Percentiles rank a stretch among this genome's conserved stretches.
Conservation (phyloP, 2,329 filamentous ascomycete genomes). For the Fusarium nanum region DNA sequence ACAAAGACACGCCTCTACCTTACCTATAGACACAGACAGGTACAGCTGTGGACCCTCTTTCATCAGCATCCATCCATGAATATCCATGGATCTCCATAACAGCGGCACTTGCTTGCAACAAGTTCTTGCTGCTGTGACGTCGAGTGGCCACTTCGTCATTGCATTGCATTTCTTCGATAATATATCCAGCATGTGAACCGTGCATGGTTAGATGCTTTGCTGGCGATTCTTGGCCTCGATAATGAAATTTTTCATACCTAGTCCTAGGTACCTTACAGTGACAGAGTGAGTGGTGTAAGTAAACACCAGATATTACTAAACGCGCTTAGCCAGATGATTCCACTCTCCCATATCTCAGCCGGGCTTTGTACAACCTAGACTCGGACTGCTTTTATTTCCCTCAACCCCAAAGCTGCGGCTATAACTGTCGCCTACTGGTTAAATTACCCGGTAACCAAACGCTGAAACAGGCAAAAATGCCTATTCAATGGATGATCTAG, state of each 20-base stretch:
- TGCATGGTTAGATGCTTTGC: not conserved
- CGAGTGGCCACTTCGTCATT: constrained; percentile 37
- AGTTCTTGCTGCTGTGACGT: constrained; percentile 41
- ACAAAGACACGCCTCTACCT: not conserved
- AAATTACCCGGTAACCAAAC: constrained; percentile 33
- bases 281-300: not conserved
- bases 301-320: constrained; percentile 19
- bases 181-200: constrained; percentile 9
- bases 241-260: constrained; percentile 6
- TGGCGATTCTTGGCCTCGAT: constrained; percentile 14
- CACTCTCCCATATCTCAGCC: not conserved
- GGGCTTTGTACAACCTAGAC: not conserved
- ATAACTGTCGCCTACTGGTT: constrained; percentile 16
- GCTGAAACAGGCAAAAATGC: constrained; percentile 35
- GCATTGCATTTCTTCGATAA: not conserved
- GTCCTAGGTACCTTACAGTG: not conserved
- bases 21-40: not conserved
- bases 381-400: constrained; percentile 24
- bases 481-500: not conserved
- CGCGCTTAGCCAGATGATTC: constrained; percentile 15
- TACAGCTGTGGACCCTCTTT: constrained; percentile 27
- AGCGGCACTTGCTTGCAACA: constrained; percentile 23
- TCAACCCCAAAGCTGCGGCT: constrained; percentile 28
- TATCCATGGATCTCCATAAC: constrained; percentile 27
- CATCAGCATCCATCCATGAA: constrained; percentile 20